Evolutionary conservation across 768 basidiomycete genomes (phyloP).

Genomic region (Hygrocybe punicea): DNA sequence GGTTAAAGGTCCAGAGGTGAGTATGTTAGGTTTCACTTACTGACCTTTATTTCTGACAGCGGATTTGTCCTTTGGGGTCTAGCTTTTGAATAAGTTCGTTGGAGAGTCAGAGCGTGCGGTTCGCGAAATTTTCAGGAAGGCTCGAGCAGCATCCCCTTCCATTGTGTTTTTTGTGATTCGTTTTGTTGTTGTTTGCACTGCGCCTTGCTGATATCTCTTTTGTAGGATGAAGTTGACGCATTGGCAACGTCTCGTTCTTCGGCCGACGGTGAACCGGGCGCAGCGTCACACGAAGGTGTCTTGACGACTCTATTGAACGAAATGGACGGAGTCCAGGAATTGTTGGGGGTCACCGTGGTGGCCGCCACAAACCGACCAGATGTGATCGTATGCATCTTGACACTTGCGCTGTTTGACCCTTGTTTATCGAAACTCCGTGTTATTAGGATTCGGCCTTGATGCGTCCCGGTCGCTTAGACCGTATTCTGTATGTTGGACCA

Average conservation of each 20-base stretch:
- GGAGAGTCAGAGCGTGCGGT: slow-evolving; percentile 96
- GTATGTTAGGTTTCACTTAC: slow-evolving; percentile 16
- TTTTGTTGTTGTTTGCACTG: not conserved
- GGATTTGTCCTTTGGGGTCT: slow-evolving; percentile 5
- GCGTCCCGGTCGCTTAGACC: slow-evolving; percentile 92
- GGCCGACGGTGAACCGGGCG: slow-evolving; percentile 51
- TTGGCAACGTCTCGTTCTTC: slow-evolving; percentile 74
- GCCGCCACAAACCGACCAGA: slow-evolving; percentile 97
- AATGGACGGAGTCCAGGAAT: slow-evolving; percentile 97
- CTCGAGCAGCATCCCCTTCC: slow-evolving; percentile 88
- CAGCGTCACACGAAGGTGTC: slow-evolving; percentile 74
- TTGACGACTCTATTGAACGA: slow-evolving; percentile 92
- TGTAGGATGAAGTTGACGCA: slow-evolving; percentile 95
- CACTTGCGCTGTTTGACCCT: not conserved
- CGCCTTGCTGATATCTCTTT: not conserved
- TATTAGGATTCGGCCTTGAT: slow-evolving; percentile 87
- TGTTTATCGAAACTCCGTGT: not conserved
- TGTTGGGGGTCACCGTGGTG: slow-evolving; percentile 90
- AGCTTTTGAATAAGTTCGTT: slow-evolving; percentile 95
- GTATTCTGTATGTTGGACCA: slow-evolving; percentile 90
- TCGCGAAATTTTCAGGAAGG: slow-evolving; percentile 93
- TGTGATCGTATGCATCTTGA: slow-evolving; percentile 59
- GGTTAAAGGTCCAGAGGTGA: slow-evolving; percentile 94
- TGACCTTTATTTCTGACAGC: slow-evolving; percentile 1
- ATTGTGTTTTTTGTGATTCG: slow-evolving; percentile 90